Conservation (phyloP, 371 early-diverging fungal species). For the Racocetra persica region DNA sequence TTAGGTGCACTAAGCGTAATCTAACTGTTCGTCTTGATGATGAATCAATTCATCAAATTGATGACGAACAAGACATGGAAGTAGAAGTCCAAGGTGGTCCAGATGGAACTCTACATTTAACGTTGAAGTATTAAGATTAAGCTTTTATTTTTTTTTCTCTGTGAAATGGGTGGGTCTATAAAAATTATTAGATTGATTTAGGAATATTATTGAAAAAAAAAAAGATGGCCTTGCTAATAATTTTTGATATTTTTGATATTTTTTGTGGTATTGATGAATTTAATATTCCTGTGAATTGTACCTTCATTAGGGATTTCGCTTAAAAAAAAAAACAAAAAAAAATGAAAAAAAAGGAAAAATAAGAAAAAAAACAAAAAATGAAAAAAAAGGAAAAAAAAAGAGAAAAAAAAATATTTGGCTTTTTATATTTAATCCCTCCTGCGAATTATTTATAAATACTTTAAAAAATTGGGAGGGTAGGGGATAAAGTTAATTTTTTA, state of each 20-base stretch:
- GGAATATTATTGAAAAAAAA: no score
- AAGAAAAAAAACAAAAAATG: neutral
- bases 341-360: neutral
- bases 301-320: neutral
- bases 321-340: neutral
- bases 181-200: no score
- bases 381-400: no score
- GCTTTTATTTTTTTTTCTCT: neutral
- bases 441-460: conserved; percentile 16
- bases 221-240: no score
- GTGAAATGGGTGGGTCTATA: no score
- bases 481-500: conserved; percentile 14
- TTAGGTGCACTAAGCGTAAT: conserved; percentile 54
- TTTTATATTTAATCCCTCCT: neutral
- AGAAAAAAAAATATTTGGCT: neutral
- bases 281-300: no score
- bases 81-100: conserved; percentile 56
- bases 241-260: no score
- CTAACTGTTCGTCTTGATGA: conserved; percentile 60
- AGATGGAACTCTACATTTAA: conserved; percentile 56
- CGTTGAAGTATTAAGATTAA: conserved; percentile 54
- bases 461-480: neutral
- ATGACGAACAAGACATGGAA: conserved; percentile 63
- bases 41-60: conserved; percentile 58
- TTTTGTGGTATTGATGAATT: no score